A percentile compares a stretch with the other conserved stretches of the same genome.
phyloP scores from a whole-genome alignment of 139 green algal species.

The Micromonas commoda region DNA sequence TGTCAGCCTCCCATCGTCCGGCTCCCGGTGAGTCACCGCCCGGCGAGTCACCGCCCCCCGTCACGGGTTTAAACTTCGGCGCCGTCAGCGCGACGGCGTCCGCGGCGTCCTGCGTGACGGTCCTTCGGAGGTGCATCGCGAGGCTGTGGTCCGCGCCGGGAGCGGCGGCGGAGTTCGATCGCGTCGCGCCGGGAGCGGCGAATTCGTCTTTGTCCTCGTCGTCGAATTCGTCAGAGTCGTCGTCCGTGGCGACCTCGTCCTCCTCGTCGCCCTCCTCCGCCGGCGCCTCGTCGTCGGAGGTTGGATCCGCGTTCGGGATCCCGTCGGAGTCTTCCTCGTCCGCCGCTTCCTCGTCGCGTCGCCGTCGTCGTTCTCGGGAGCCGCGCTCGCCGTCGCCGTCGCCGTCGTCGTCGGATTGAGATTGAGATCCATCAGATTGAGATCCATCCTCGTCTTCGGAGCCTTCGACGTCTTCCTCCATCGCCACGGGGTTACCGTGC shows the following conservation, averaged over 20 bases:
- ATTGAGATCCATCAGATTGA: too few species aligned
- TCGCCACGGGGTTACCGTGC: background rate
- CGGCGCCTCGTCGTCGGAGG: background rate
- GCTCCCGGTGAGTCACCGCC: too few species aligned
- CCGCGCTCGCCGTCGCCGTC: background rate
- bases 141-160: background rate
- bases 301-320: background rate
- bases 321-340: background rate
- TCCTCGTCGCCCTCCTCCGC: slow-evolving; percentile 6
- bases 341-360: too few species aligned
- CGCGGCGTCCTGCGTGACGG: background rate
- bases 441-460: too few species aligned
- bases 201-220: too few species aligned
- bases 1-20: background rate
- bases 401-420: background rate
- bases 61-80: background rate
- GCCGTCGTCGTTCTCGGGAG: background rate
- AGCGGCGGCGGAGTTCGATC: too few species aligned
- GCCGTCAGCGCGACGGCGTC: background rate
- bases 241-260: background rate
- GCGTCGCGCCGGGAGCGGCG: too few species aligned
- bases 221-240: background rate
- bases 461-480: background rate
- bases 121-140: background rate
- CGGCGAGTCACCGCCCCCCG: background rate